Percentiles rank a stretch among this genome's conserved stretches.
phyloP scores from a whole-genome alignment of 257 asterid genomes.

The Craterostigma plantagineum region DNA sequence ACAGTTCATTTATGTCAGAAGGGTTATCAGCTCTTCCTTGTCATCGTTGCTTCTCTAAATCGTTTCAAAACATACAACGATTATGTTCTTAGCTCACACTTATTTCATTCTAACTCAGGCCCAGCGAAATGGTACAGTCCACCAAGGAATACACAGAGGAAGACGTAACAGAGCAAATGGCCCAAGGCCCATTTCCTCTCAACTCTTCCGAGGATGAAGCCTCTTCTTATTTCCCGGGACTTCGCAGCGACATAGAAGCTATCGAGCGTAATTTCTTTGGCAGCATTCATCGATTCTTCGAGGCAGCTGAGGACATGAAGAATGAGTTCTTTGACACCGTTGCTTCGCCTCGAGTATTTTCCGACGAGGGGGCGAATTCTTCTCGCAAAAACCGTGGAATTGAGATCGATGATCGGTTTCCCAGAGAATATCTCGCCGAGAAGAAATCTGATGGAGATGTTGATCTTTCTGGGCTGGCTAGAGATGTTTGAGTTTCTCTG shows the following conservation, averaged over 20 bases:
- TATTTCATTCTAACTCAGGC: constrained; percentile 26
- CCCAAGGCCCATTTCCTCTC: constrained; percentile 22
- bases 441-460: constrained; percentile 26
- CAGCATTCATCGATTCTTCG: constrained; percentile 23
- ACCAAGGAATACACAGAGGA: constrained; percentile 69
- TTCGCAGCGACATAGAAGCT: constrained; percentile 50
- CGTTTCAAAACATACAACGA: too few relatives aligned
- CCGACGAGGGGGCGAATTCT: constrained; percentile 13
- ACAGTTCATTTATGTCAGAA: too few relatives aligned
- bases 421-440: constrained; percentile 16
- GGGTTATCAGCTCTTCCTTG: too few relatives aligned
- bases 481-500: constrained; percentile 10
- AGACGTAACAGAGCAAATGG: constrained; percentile 65
- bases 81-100: not conserved
- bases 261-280: constrained; percentile 44
- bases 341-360: constrained; percentile 8
- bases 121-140: constrained; percentile 61
- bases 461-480: constrained; percentile 21
- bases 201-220: constrained; percentile 15
- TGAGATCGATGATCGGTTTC: constrained; percentile 23
- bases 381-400: constrained; percentile 16
- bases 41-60: too few relatives aligned
- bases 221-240: constrained; percentile 43
- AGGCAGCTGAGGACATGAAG: constrained; percentile 44
- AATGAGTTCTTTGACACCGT: constrained; percentile 6